A percentile compares a stretch with the other conserved stretches of the same genome.
These are phyloP conservation scores for Mycena belliarum DNA, from an alignment of 768 basidiomycete genomes.

Conservation along the genomic window DNA sequence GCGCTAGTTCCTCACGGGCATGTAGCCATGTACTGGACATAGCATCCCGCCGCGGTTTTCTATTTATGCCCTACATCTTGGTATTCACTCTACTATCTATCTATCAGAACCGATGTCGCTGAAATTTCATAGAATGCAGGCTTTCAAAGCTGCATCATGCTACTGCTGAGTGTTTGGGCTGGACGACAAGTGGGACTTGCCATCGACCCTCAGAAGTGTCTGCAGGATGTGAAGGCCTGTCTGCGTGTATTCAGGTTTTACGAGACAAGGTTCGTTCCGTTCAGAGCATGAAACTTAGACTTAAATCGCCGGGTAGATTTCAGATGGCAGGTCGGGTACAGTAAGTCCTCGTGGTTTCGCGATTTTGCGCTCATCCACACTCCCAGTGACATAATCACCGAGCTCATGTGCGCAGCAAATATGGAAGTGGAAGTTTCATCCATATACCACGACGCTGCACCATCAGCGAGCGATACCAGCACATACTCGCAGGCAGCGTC, in stretches of 20 bases:
- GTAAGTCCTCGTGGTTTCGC: background rate
- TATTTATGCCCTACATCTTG: conserved; percentile 15
- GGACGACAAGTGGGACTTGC: conserved; percentile 9
- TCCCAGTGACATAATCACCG: conserved; percentile 20
- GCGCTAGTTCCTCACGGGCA: conserved; percentile 70
- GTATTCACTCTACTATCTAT: background rate
- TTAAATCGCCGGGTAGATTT: background rate
- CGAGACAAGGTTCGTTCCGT: conserved; percentile 4
- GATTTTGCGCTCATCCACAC: background rate
- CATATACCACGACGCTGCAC: background rate
- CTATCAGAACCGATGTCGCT: no score
- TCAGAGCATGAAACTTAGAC: background rate
- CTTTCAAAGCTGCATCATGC: conserved; percentile 9
- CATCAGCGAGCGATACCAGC: background rate
- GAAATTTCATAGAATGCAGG: conserved; percentile 1
- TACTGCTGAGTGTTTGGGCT: conserved; percentile 14
- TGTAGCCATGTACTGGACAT: conserved; percentile 62
- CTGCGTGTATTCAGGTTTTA: conserved; percentile 13
- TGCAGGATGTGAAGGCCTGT: conserved; percentile 19
- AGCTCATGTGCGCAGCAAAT: conserved; percentile 16
- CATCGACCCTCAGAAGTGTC: conserved; percentile 12
- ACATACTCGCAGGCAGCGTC: background rate
- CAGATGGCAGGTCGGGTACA: conserved; percentile 20
- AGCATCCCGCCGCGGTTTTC: conserved; percentile 1
- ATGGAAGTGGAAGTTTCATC: conserved; percentile 1